Base-by-base conservation (phyloP, 768 basidiomycete genomes). In the Lactifluus subvellereus region DNA sequence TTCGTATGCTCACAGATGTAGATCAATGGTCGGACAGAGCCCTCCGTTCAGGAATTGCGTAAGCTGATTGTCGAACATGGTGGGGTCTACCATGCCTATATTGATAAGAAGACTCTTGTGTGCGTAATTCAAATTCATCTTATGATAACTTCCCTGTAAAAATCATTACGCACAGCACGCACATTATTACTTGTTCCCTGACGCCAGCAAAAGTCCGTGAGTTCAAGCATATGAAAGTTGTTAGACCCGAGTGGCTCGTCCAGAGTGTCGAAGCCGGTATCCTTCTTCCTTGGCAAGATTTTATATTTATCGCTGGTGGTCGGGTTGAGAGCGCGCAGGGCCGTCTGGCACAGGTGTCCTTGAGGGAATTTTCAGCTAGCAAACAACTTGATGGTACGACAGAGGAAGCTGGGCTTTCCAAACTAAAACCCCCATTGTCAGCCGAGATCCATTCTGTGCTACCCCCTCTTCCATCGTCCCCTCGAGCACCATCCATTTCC, bases 21-120 rank as follows among this genome's bases (percentile, higher is more conserved):
- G 94, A 86, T 95, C 54, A 97, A 98, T 69, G 95, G 95, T 0
- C 89, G 84, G 77, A 96, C 94, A 0, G 79, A 82, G 42, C 92
- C 94, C 7, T 90, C 95, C 20, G 82, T 93, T 22, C 91, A 94
- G 71, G 91, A 89, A 52, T 73, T 98, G 0, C 80, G 92, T 8
- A 78, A 86, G 67, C 78, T 98, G 54, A 86, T 98, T 43, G 74
- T 96, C 3, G 80, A 82, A 51, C 83, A 96, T 68, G 96, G 94
- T 6, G 96, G 95, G 3, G 74, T 80, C 10, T 95, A 86, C 66
- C 88, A 89, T 32, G 83, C 93, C 0, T 96, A 94, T 73, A 80
- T 97, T 22, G 89, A 88, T 74, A 84, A 81, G 75, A 89, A 92
- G 74, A 77, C 84, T 22, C 69, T 84, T 18, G 88, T 89, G 86